Conservation (phyloP, 2,329 filamentous ascomycete species). For the Nothopassalora personata region DNA sequence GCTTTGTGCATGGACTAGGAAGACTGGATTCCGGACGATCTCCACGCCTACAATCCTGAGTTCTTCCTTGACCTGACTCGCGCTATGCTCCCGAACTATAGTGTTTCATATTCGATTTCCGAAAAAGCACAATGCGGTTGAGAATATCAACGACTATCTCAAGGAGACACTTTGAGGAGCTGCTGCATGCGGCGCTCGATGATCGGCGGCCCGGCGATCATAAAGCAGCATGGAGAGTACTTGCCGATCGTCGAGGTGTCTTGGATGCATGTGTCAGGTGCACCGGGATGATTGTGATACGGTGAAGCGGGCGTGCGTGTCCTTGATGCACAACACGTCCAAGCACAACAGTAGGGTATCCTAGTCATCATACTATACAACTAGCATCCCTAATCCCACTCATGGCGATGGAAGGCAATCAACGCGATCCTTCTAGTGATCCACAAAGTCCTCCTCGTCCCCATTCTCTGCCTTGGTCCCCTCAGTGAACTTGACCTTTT, state of each 20-base stretch:
- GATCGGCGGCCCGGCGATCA: too few relatives aligned
- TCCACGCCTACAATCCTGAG: neutral
- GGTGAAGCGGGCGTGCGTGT: too few relatives aligned
- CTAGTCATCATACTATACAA: neutral
- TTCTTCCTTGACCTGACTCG: conserved; percentile 4
- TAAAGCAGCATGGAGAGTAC: too few relatives aligned
- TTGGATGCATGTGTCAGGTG: too few relatives aligned
- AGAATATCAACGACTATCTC: too few relatives aligned
- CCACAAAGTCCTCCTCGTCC: neutral
- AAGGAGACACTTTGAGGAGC: too few relatives aligned
- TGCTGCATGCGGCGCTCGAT: too few relatives aligned
- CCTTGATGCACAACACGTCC: too few relatives aligned
- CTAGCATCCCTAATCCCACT: neutral
- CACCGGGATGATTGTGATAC: too few relatives aligned
- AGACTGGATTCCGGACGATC: conserved; percentile 12
- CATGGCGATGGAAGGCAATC: neutral
- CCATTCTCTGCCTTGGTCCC: neutral
- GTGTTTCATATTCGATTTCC: too few relatives aligned
- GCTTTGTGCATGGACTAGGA: neutral
- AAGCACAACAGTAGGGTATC: neutral
- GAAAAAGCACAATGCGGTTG: too few relatives aligned
- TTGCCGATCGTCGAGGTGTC: too few relatives aligned
- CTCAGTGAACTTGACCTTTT: conserved; percentile 26
- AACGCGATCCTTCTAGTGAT: neutral
- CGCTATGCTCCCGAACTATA: neutral